These are phyloP conservation scores for Sporothrix phasma DNA, from an alignment of 2,329 filamentous ascomycete species.

Conservation along the genomic window DNA sequence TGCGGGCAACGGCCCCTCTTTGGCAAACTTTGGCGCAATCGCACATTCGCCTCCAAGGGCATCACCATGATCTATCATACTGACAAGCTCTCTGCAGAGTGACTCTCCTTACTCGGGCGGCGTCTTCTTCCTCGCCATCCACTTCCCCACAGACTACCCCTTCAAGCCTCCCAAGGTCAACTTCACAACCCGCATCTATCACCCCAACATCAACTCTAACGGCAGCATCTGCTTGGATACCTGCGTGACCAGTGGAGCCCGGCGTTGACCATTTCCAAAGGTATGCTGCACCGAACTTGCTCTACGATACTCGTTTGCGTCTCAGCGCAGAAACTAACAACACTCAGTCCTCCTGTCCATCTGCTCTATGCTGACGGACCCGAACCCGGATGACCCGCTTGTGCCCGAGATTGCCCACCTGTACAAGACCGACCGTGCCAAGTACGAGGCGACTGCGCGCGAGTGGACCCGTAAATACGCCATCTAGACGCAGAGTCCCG, in stretches of 20 bases:
- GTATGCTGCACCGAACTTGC: conserved; percentile 37
- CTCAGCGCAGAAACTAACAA: neutral
- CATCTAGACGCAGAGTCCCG: conserved; percentile 47
- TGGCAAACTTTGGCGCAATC: too few relatives aligned
- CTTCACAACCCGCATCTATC: conserved; percentile 99
- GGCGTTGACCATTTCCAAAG: conserved; percentile 96
- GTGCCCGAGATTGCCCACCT: conserved; percentile 98
- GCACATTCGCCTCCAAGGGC: too few relatives aligned
- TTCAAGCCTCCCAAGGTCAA: conserved; percentile 99
- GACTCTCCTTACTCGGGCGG: conserved; percentile 97
- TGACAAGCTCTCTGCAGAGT: conserved; percentile 46
- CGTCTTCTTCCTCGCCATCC: conserved; percentile 97
- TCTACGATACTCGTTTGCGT: neutral
- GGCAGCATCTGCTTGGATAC: conserved; percentile 99
- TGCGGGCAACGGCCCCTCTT: neutral
- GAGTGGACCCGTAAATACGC: conserved; percentile 99
- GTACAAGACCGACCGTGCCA: conserved; percentile 95
- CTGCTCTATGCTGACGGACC: conserved; percentile 99
- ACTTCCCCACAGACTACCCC: conserved; percentile 99
- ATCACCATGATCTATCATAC: conserved; percentile 15
- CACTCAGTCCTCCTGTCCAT: conserved; percentile 82
- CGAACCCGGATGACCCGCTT: conserved; percentile 96
- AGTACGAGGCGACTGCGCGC: conserved; percentile 91
- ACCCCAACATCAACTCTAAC: conserved; percentile 99
- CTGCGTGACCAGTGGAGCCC: conserved; percentile 98